These are phyloP conservation scores for Geotrichum aggregatum DNA, from an alignment of 1,139 yeast genomes.

Conservation along the genomic window DNA sequence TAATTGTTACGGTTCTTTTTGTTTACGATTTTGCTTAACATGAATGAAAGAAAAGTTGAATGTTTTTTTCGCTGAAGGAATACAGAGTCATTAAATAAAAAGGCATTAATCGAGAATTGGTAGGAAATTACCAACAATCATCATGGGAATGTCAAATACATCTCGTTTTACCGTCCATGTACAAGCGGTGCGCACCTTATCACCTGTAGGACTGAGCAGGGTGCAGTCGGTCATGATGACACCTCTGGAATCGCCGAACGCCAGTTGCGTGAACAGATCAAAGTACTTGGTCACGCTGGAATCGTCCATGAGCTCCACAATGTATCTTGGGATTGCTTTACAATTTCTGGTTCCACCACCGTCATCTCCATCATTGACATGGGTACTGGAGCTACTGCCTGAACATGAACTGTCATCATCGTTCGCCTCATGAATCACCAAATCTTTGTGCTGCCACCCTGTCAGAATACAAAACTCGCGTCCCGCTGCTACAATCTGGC, in stretches of 20 bases:
- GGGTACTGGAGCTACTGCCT: background rate
- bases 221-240: constrained; percentile 82
- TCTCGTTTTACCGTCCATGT: constrained; percentile 90
- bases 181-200: constrained; percentile 62
- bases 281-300: constrained; percentile 80
- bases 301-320: constrained; percentile 87
- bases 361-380: background rate
- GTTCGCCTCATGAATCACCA: constrained; percentile 41
- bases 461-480: constrained; percentile 83
- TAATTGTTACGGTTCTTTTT: background rate
- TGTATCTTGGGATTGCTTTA: constrained; percentile 48
- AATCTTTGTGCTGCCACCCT: constrained; percentile 52
- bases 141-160: constrained; percentile 87
- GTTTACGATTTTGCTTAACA: background rate
- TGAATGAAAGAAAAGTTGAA: background rate
- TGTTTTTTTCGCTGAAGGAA: background rate
- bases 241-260: constrained; percentile 89
- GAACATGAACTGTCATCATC: background rate
- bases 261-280: constrained; percentile 75
- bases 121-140: constrained; percentile 72
- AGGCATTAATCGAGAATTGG: constrained; percentile 18
- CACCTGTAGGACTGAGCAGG: constrained; percentile 53
- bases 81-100: background rate
- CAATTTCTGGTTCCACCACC: background rate
- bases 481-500: constrained; percentile 92